phyloP scores from a whole-genome alignment of 2,329 filamentous ascomycete species.

The Verticillium zaregamsianum region DNA sequence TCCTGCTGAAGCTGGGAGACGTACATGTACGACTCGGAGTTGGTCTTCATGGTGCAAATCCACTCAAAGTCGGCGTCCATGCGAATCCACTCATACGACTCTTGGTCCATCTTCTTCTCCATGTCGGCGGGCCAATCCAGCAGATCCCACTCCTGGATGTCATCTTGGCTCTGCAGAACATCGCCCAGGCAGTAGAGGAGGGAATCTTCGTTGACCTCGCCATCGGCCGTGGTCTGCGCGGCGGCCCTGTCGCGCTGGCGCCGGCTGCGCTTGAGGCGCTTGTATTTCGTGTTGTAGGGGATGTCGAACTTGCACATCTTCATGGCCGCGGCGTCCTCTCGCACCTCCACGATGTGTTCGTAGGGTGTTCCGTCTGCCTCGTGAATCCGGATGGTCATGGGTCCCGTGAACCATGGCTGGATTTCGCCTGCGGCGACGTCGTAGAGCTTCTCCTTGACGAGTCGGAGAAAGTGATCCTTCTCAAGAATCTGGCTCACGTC shows the following conservation, averaged over 20 bases:
- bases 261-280: conserved; percentile 79
- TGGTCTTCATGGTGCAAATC: conserved; percentile 78
- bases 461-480: conserved; percentile 74
- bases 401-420: conserved; percentile 83
- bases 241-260: conserved; percentile 43
- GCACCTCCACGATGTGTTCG: conserved; percentile 95
- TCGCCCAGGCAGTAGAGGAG: conserved; percentile 91
- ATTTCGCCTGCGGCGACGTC: conserved; percentile 65
- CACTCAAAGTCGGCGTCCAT: conserved; percentile 98
- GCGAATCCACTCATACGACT: conserved; percentile 98
- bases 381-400: conserved; percentile 96
- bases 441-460: conserved; percentile 74
- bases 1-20: conserved; percentile 96
- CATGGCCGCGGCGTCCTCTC: conserved; percentile 65
- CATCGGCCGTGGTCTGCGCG: conserved; percentile 51
- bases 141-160: conserved; percentile 78
- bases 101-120: conserved; percentile 86
- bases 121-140: conserved; percentile 87
- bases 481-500: conserved; percentile 37
- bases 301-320: conserved; percentile 81
- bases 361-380: conserved; percentile 98
- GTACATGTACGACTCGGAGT: conserved; percentile 95
- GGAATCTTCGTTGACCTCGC: conserved; percentile 67
- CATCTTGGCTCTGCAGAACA: conserved; percentile 77
- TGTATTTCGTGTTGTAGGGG: conserved; percentile 98